These are phyloP conservation scores for Raddia distichophylla DNA, from an alignment of 176 grass and related monocot genomes.

Conservation along the genomic window DNA sequence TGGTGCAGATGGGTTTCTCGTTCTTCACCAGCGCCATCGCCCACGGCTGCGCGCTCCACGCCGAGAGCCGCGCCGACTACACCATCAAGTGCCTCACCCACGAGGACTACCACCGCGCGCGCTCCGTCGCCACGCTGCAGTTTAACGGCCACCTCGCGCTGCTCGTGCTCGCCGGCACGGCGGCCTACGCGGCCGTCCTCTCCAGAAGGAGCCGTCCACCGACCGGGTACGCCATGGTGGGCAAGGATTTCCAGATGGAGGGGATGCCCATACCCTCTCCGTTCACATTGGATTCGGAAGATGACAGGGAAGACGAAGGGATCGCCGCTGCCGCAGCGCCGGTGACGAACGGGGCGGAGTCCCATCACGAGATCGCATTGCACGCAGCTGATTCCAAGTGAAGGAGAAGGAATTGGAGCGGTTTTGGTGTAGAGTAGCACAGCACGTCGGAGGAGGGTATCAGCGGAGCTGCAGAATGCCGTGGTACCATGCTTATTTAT, in stretches of 20 bases:
- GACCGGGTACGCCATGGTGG: slow-evolving; percentile 65
- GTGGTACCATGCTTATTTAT: slow-evolving; percentile 22
- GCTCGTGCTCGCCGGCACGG: slow-evolving; percentile 56
- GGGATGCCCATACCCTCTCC: slow-evolving; percentile 35
- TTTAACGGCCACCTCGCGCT: slow-evolving; percentile 93
- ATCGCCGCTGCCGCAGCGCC: not conserved
- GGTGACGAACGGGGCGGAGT: slow-evolving; percentile 38
- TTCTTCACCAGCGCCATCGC: slow-evolving; percentile 85
- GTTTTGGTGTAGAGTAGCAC: slow-evolving; percentile 26
- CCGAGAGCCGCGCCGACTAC: slow-evolving; percentile 61
- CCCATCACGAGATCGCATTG: slow-evolving; percentile 44
- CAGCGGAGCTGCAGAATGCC: not conserved
- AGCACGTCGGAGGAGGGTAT: slow-evolving; percentile 3
- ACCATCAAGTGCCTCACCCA: slow-evolving; percentile 90
- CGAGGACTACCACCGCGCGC: slow-evolving; percentile 92
- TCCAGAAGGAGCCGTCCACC: not conserved
- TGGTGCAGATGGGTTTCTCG: slow-evolving; percentile 95
- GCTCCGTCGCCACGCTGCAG: slow-evolving; percentile 83
- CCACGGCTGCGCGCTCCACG: slow-evolving; percentile 66
- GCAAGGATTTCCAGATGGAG: slow-evolving; percentile 86
- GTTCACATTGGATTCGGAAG: slow-evolving; percentile 80
- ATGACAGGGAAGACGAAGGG: slow-evolving; percentile 66
- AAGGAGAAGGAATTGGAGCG: not conserved
- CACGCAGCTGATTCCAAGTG: slow-evolving; percentile 47
- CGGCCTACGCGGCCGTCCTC: slow-evolving; percentile 44